Base-by-base conservation (phyloP, 805 yeast genomes). In the Hanseniaspora singularis region DNA sequence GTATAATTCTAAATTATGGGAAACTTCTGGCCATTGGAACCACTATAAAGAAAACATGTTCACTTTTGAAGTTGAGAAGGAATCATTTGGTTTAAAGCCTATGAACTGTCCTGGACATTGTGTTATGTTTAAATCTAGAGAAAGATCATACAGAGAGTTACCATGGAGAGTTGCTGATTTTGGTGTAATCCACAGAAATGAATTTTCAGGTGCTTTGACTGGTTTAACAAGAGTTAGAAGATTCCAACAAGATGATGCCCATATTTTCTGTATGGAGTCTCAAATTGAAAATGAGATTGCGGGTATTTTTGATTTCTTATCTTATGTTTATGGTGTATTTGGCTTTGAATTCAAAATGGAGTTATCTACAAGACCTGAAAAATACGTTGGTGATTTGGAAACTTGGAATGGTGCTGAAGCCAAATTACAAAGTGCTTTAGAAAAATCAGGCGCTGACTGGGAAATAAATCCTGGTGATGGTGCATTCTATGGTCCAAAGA, bases 91-190 rank as follows among this genome's bases (percentile, higher is more conserved):
- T 58, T 76, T 92, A 59, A 89, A 89, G 69, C 98, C 96, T 60
- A 87, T 80, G 88, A 80, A 80, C 67, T 80, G 88, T 69, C 88
- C 88, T 31, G 88, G 89, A 48, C 98, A 89, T 69, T 89, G 97
- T 73, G 64, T 89, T 57, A 76, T 89, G 70, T 89, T 85, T 73
- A 85, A 85, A 62, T 69, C 87, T 41, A 79, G 95, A 64, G 96
- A 88, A 65, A 80, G 96, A 67, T 86, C 96, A 2, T 89, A 92
- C 70, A 76, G 96, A 63, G 97, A 92, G 67, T 72, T 89, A 64
- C 98, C 98, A 59, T 83, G 95, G 94, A 83, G 98, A 73, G 94
- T 86, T 68, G 96, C 97, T 50, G 98, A 89, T 66, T 88, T 88
- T 54, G 96, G 96, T 67, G 96, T 89, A 46, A 74, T 89, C 55